Percentiles rank a stretch among this genome's conserved stretches.
These are phyloP conservation scores for Rubroshorea leprosula DNA, from an alignment of 345 rosid species.

Conservation along the genomic window DNA sequence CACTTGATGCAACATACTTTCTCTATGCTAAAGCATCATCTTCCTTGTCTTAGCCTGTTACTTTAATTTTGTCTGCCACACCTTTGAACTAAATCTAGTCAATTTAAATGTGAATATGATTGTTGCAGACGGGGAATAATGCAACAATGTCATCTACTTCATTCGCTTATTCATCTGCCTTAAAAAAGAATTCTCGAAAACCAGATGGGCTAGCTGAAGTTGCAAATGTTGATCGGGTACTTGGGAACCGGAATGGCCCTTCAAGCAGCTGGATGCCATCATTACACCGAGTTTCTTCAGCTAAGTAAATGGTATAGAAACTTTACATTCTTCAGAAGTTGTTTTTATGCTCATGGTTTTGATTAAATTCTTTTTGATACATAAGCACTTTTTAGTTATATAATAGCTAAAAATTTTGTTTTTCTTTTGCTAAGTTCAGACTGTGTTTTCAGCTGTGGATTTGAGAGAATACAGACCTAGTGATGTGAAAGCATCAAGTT, in stretches of 20 bases:
- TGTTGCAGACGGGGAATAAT: slow-evolving; percentile 23
- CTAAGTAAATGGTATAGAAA: slow-evolving; percentile 23
- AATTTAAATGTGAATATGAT: slow-evolving; percentile 6
- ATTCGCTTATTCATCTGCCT: slow-evolving; percentile 18
- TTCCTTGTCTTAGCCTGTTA: too few relatives aligned
- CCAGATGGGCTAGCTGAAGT: slow-evolving; percentile 23
- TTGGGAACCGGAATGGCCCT: slow-evolving; percentile 27
- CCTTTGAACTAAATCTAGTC: neutral
- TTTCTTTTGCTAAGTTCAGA: neutral
- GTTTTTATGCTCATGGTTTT: neutral
- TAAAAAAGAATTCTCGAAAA: slow-evolving; percentile 22
- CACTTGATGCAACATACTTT: neutral
- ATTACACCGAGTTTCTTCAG: slow-evolving; percentile 26
- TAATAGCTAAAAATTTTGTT: too few relatives aligned
- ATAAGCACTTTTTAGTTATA: too few relatives aligned
- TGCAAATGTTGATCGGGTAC: slow-evolving; percentile 14
- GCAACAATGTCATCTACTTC: slow-evolving; percentile 24
- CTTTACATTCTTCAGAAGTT: neutral
- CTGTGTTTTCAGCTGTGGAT: slow-evolving; percentile 16
- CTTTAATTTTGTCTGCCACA: too few relatives aligned
- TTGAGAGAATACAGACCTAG: slow-evolving; percentile 11
- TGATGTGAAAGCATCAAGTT: slow-evolving; percentile 19
- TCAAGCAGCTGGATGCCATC: slow-evolving; percentile 34
- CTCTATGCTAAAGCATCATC: too few relatives aligned
- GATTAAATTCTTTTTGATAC: too few relatives aligned